phyloP scores from a whole-genome alignment of 2,329 filamentous ascomycete species.

The Periconia digitata region DNA sequence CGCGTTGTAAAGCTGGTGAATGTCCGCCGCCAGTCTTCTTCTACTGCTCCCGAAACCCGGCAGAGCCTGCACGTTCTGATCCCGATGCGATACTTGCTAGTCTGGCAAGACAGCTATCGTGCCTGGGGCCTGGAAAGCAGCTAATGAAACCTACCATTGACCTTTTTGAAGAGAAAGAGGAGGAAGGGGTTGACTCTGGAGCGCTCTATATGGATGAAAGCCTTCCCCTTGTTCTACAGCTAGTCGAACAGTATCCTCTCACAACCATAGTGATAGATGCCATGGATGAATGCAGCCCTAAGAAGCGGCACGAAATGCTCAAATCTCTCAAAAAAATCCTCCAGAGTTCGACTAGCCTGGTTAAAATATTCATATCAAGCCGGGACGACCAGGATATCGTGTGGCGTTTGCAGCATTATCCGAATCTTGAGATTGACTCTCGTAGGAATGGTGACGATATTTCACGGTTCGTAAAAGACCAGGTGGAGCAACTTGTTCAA shows the following conservation, averaged over 20 bases:
- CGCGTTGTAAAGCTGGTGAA: slow-evolving; percentile 9
- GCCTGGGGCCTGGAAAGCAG: slow-evolving; percentile 10
- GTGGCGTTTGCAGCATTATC: slow-evolving; percentile 16
- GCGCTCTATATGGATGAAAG: slow-evolving; percentile 13
- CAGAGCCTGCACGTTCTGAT: slow-evolving; percentile 16
- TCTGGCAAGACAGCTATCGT: slow-evolving; percentile 18
- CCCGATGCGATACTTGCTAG: slow-evolving; percentile 18
- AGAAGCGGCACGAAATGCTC: slow-evolving; percentile 20
- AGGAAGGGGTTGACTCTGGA: slow-evolving; percentile 16
- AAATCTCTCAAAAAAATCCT: slow-evolving; percentile 28
- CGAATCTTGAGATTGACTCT: slow-evolving; percentile 28
- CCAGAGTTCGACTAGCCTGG: slow-evolving; percentile 20
- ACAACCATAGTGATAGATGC: slow-evolving; percentile 40
- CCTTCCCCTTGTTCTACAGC: slow-evolving; percentile 18
- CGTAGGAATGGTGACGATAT: slow-evolving; percentile 32
- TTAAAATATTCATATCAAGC: slow-evolving; percentile 42
- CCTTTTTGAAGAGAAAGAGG: slow-evolving; percentile 14
- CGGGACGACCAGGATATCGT: slow-evolving; percentile 28
- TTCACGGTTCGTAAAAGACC: slow-evolving; percentile 18
- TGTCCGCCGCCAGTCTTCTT: slow-evolving; percentile 18
- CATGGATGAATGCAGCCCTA: slow-evolving; percentile 37
- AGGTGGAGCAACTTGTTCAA: slow-evolving; percentile 15
- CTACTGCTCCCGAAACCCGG: slow-evolving; percentile 21
- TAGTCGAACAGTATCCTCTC: slow-evolving; percentile 17
- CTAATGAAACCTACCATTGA: slow-evolving; percentile 11